Base-by-base conservation (phyloP, 192 early-diverging fungal species). In the Gigaspora rosea region DNA sequence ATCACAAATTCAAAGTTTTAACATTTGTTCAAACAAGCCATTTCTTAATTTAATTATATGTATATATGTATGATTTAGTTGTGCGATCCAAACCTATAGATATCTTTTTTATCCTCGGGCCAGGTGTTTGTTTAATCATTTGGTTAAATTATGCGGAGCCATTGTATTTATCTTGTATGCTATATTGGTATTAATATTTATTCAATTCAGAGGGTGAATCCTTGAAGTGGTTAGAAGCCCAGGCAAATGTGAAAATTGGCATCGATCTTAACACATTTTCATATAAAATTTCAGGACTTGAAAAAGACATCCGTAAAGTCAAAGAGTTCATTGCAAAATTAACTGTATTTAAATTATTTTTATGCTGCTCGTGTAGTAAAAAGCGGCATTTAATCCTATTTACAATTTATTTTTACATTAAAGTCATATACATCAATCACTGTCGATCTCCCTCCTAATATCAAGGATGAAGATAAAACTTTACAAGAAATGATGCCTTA, bases 401-500 rank as follows among this genome's bases (percentile, higher is more conserved):
- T n/a, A n/a, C 20, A 32, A 52, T 54, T 32, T 56, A 16, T 36
- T 16, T 54, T 27, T n/a, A 36, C 35, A 22, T 52, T 71, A n/a
- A 33, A 71, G 70, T 4, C 20, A 20, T 71, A 56, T 71, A n/a
- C 20, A 9, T 56, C 70, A 13, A 35, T 5, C 4, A 56, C 35
- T 41, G 22, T 35, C 12, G 70, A 71, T 15, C 50, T 56, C 20
- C 50, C 70, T 54, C 35, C 70, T 35, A 48, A 71, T 49, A 35
- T 71, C 16, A 71, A 36, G 27, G n/a, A 56, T 33, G 50, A 71
- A 35, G n/a, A 54, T 18, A 71, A 56, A 51, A 56, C 13, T 18
- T 54, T 71, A 46, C 49, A 71, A 35, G 70, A 71, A 49, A 71
- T 69, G n/a, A 69, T 56, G 51, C 70, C 70, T 0, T 71, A 52